phyloP scores from a whole-genome alignment of 2,329 filamentous ascomycete genomes.

The Verticillium tricorpus region DNA sequence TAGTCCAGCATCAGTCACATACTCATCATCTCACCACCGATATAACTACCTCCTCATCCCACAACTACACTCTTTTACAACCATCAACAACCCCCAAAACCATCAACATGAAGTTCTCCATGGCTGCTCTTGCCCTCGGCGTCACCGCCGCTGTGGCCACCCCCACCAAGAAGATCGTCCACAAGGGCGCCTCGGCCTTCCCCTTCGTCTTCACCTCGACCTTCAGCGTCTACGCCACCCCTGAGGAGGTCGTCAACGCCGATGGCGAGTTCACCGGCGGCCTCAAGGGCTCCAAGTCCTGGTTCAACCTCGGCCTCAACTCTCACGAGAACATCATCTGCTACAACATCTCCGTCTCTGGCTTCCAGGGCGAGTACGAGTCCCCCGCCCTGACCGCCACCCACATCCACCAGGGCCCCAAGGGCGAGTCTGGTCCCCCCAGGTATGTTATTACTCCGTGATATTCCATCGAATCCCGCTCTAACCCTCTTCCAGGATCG shows the following conservation, averaged over 20 bases:
- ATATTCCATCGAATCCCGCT: background rate
- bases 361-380: conserved; percentile 44
- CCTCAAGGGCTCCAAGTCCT: conserved; percentile 37
- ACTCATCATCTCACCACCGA: background rate
- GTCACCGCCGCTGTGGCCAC: conserved; percentile 14
- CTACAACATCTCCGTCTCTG: conserved; percentile 46
- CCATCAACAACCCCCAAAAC: background rate
- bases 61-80: background rate
- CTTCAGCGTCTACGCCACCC: conserved; percentile 41
- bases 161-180: conserved; percentile 11
- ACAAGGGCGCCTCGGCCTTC: conserved; percentile 9
- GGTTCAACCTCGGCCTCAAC: conserved; percentile 51
- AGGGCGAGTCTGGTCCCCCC: conserved; percentile 43
- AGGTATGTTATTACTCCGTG: conserved; percentile 22
- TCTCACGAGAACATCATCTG: conserved; percentile 35
- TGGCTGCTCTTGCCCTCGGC: conserved; percentile 15
- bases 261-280: conserved; percentile 32
- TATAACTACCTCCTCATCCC: background rate
- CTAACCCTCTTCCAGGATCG: conserved; percentile 24
- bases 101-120: conserved; percentile 19
- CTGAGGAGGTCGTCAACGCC: conserved; percentile 43
- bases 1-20: background rate
- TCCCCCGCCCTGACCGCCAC: conserved; percentile 48
- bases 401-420: conserved; percentile 47
- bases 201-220: conserved; percentile 42